Percentiles rank a stretch among this genome's conserved stretches.
Conservation (phyloP, 129 eudicot species). For the Pittosporum tobira region DNA sequence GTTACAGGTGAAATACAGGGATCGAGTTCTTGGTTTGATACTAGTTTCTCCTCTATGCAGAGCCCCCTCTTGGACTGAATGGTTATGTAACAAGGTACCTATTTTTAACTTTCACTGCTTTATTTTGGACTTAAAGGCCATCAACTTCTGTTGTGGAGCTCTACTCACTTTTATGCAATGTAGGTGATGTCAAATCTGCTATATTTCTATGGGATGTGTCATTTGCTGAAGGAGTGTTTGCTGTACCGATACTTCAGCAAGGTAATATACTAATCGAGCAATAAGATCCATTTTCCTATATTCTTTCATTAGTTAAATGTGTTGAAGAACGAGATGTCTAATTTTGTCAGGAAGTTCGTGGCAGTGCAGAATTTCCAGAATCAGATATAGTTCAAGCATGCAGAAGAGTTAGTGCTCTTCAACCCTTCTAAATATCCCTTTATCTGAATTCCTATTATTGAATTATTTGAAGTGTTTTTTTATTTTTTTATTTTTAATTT, state of each 20-base stretch:
- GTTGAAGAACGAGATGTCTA: slow-evolving; percentile 4
- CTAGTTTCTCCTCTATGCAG: slow-evolving; percentile 91
- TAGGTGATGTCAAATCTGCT: slow-evolving; percentile 86
- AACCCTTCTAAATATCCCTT: not conserved
- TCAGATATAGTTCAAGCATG: slow-evolving; percentile 96
- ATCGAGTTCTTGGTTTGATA: slow-evolving; percentile 88
- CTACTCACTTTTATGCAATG: slow-evolving; percentile 11
- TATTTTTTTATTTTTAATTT: not conserved
- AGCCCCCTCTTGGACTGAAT: slow-evolving; percentile 96
- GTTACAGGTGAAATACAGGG: slow-evolving; percentile 70
- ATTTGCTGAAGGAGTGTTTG: slow-evolving; percentile 68
- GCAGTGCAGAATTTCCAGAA: slow-evolving; percentile 75
- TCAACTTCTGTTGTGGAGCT: not conserved
- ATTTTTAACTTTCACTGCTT: not conserved
- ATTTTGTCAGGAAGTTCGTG: slow-evolving; percentile 75
- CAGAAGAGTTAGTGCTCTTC: slow-evolving; percentile 67
- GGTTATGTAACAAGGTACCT: slow-evolving; percentile 84
- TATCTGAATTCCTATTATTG: not conserved
- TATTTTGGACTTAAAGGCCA: not conserved
- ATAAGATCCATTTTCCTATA: not conserved
- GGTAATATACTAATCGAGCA: slow-evolving; percentile 29
- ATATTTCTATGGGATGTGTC: slow-evolving; percentile 87
- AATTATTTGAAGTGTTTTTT: too few species aligned
- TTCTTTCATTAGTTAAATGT: not conserved
- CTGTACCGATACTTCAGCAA: slow-evolving; percentile 90